A percentile compares a stretch with the other conserved stretches of the same genome.
Conservation (phyloP, 139 green algal genomes). For the Chlamydomonas asymmetrica region DNA sequence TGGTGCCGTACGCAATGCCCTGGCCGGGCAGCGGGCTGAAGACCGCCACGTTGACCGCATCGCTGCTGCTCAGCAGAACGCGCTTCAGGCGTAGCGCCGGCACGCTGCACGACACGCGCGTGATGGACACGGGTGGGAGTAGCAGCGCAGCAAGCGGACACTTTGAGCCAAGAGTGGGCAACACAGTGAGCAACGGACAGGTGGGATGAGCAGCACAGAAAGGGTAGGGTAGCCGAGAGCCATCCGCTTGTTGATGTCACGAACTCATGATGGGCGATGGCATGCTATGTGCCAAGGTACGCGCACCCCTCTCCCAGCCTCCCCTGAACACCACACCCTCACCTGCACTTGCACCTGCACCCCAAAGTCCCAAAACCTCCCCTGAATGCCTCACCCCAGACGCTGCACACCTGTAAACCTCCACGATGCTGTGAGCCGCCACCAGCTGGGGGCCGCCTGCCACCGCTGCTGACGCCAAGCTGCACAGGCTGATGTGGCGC, state of each 20-base stretch:
- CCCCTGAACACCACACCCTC: not conserved
- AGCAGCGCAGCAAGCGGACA: too few relatives aligned
- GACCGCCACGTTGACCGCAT: conserved; percentile 91
- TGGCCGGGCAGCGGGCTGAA: conserved; percentile 80
- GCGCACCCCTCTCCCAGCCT: not conserved
- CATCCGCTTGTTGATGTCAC: too few relatives aligned
- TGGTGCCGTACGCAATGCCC: conserved; percentile 93
- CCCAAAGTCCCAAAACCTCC: not conserved
- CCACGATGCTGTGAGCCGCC: conserved; percentile 87
- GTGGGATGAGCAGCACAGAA: too few relatives aligned
- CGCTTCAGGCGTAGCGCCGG: conserved; percentile 74
- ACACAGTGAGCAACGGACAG: too few relatives aligned
- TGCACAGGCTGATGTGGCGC: conserved; percentile 81
- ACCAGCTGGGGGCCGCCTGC: conserved; percentile 60
- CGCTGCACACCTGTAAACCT: conserved; percentile 60
- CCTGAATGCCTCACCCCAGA: not conserved
- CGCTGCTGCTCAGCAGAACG: conserved; percentile 77
- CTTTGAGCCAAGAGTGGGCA: too few relatives aligned
- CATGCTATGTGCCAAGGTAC: not conserved
- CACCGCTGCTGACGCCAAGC: too few relatives aligned
- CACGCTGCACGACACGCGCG: conserved; percentile 35
- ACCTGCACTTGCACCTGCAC: not conserved
- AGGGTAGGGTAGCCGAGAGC: too few relatives aligned
- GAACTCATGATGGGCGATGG: not conserved
- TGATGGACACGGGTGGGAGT: not conserved